Evolutionary conservation across 805 yeast species (phyloP).

Genomic region (Zygoascus flipseniorum): DNA sequence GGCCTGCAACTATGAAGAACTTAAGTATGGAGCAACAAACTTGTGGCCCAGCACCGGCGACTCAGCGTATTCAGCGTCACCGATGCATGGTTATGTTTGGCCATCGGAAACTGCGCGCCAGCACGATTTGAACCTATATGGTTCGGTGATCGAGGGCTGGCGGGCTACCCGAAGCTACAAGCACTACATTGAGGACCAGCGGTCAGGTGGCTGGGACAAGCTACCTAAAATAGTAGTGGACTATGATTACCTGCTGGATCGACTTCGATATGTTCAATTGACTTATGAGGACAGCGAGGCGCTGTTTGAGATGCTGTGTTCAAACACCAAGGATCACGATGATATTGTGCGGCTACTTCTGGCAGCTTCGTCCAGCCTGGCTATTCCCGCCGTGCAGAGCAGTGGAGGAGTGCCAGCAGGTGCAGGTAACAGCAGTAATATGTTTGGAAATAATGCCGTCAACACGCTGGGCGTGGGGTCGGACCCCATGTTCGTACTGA

Average conservation of each 20-base stretch:
- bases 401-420: background rate
- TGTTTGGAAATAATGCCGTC: background rate
- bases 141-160: constrained; percentile 26
- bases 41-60: constrained; percentile 16
- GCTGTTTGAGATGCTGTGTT: constrained; percentile 18
- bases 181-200: constrained; percentile 18
- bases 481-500: constrained; percentile 21
- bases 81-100: constrained; percentile 28
- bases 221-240: constrained; percentile 22
- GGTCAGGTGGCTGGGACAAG: constrained; percentile 12
- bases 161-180: constrained; percentile 20
- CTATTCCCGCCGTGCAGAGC: background rate
- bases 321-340: constrained; percentile 20
- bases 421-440: background rate
- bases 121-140: constrained; percentile 19
- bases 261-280: constrained; percentile 16
- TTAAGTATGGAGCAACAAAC: constrained; percentile 17
- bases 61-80: constrained; percentile 15
- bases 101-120: constrained; percentile 17
- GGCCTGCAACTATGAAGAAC: constrained; percentile 22
- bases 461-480: background rate
- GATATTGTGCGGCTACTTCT: constrained; percentile 24
- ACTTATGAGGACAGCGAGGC: constrained; percentile 19
- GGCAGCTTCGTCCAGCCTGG: constrained; percentile 13
- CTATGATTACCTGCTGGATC: constrained; percentile 23